Evolutionary conservation across 176 grass and related monocot species (phyloP), one percentile per base, ranked within the genome.

Genomic region (Rhynchospora tenuis): DNA sequence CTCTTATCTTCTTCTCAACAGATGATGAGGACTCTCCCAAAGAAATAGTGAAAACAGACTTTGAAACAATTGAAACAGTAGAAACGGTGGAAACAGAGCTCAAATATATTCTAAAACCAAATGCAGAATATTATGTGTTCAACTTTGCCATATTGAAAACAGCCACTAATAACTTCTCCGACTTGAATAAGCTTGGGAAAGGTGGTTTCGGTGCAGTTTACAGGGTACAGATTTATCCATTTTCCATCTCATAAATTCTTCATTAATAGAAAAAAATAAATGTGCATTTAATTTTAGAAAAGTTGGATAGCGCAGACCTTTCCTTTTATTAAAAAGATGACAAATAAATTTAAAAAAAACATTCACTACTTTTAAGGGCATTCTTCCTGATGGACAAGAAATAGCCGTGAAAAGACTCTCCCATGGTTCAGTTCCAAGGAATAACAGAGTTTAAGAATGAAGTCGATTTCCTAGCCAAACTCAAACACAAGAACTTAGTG

Each of bases 321-420:
- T 7, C 33, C 4, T 33, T 42, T 68, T 5, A 27, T 14, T 67
- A 33, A 29, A 10, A 19, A 13, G 14, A 48, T 83, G 7, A 51
- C 19, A 5, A 17, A 62, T 38, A 2, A 19, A 68, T 2, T 9
- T 6, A 17, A 55, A 14, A 55, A 22, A 84, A 5, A 11, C 33
- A 9, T 57, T 16, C 17, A 69, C 3, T 7, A 7, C 26, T 64
- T 77, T 85, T 9, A 17, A 72, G 81, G 81, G 64, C 6, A 51
- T n/a, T 51, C 63, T 71, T 7, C 63, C 14, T 6, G 46, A 17
- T 0, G 50, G 67, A 59, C 50, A 48, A 71, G 82, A 84, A 70
- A 55, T 84, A 59, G 82, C 82, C 13, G 81, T 83, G 45, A 83
- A 83, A 83, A 71, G 81, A 83, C 81, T 83, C 38, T 83, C 81